A percentile compares a stretch with the other conserved stretches of the same genome.
Conservation (phyloP, 768 basidiomycete species). For the Leccinum truebloodii region DNA sequence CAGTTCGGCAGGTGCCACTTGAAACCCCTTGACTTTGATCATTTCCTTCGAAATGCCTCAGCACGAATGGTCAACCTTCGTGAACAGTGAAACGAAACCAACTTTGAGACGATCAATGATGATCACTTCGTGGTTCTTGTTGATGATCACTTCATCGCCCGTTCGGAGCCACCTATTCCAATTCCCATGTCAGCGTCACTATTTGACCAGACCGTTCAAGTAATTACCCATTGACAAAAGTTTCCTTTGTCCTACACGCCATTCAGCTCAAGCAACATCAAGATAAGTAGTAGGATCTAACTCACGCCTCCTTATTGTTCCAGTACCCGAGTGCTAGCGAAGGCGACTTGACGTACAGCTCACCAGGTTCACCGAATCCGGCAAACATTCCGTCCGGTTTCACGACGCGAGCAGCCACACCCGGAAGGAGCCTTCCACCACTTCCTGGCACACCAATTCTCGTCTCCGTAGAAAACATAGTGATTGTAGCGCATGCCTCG, state of each 20-base stretch:
- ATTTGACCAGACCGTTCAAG: conserved; percentile 19
- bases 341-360: conserved; percentile 50
- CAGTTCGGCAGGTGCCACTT: conserved; percentile 74
- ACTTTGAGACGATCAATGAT: conserved; percentile 68
- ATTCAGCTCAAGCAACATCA: conserved; percentile 31
- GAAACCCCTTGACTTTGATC: conserved; percentile 69
- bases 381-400: conserved; percentile 59
- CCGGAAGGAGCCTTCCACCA: conserved; percentile 50
- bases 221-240: conserved; percentile 63
- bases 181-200: background rate
- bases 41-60: conserved; percentile 48
- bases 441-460: conserved; percentile 57
- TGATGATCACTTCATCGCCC: conserved; percentile 62
- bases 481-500: conserved; percentile 54
- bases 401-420: conserved; percentile 53
- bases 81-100: background rate
- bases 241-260: conserved; percentile 57
- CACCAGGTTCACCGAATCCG: conserved; percentile 56
- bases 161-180: conserved; percentile 77
- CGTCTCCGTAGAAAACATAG: conserved; percentile 48
- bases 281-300: conserved; percentile 5
- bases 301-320: conserved; percentile 64
- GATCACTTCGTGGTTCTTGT: conserved; percentile 54
- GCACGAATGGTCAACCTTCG: background rate
- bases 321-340: conserved; percentile 45